phyloP scores from a whole-genome alignment of 352 stramenopile species.

The Elongisporangium anandrum region DNA sequence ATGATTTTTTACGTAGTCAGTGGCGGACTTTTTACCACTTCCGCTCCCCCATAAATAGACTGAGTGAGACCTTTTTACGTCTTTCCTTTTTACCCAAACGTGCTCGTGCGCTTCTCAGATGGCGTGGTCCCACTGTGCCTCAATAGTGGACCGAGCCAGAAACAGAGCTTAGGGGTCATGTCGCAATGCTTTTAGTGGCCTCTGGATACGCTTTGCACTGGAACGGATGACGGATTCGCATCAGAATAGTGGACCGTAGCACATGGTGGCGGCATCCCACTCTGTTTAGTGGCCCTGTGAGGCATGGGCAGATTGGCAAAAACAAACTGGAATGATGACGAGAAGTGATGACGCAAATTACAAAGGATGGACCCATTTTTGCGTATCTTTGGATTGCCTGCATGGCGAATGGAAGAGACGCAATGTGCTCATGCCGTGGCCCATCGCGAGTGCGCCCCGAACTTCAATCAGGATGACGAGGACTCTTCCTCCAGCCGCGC shows the following conservation, averaged over 20 bases:
- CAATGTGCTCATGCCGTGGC: not conserved
- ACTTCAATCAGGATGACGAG: constrained; percentile 2
- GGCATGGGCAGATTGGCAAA: not conserved
- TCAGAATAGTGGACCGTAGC: not conserved
- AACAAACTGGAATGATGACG: not conserved
- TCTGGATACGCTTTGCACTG: not conserved
- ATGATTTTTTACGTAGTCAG: not conserved
- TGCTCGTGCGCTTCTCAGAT: not conserved
- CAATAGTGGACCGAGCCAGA: not conserved
- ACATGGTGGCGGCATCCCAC: not conserved
- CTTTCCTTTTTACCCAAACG: not conserved
- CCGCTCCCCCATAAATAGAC: not conserved
- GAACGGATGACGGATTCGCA: not conserved
- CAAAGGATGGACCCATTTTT: not conserved
- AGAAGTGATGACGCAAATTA: not conserved
- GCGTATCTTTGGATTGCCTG: not conserved
- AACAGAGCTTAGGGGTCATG: not conserved
- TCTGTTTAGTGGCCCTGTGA: not conserved
- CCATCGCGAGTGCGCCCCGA: not conserved
- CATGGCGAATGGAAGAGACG: not conserved
- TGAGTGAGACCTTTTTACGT: not conserved
- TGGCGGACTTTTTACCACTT: not conserved
- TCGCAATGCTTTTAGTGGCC: not conserved
- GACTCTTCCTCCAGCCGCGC: constrained; percentile 17
- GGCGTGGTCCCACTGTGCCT: not conserved